These are phyloP conservation scores for Rasamsonia emersonii DNA, from an alignment of 2,329 filamentous ascomycete genomes.

Conservation along the genomic window DNA sequence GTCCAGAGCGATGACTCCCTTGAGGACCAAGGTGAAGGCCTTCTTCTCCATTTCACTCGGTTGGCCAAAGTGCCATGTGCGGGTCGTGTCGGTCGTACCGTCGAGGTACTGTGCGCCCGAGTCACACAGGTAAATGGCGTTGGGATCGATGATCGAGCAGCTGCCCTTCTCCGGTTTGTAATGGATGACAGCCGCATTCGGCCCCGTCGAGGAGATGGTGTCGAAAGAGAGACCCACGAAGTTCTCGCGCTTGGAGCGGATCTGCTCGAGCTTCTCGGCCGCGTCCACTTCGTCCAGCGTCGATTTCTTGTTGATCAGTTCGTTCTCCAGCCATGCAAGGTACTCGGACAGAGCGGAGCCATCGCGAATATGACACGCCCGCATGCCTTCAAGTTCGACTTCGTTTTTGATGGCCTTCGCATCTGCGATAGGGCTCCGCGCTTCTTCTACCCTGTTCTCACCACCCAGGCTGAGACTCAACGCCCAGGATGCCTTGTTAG, in stretches of 20 bases:
- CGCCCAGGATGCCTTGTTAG: constrained; percentile 88
- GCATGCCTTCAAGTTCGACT: constrained; percentile 83
- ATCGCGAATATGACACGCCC: constrained; percentile 85
- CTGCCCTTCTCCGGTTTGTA: constrained; percentile 80
- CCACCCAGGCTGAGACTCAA: constrained; percentile 79
- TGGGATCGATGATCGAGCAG: constrained; percentile 76
- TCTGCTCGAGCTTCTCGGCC: constrained; percentile 77
- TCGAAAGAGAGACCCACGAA: constrained; percentile 90
- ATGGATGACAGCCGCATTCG: constrained; percentile 91
- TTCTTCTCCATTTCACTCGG: constrained; percentile 77
- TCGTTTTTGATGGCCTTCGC: constrained; percentile 93
- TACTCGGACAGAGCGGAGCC: constrained; percentile 85
- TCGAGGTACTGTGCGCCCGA: constrained; percentile 95
- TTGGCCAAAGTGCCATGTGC: constrained; percentile 83
- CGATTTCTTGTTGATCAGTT: constrained; percentile 64
- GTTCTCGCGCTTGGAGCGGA: constrained; percentile 52
- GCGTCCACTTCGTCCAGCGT: constrained; percentile 78
- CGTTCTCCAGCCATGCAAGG: constrained; percentile 93
- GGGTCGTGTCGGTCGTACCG: constrained; percentile 90
- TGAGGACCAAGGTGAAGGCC: constrained; percentile 87
- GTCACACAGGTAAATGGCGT: constrained; percentile 86
- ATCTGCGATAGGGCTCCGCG: constrained; percentile 78
- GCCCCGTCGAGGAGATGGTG: constrained; percentile 89
- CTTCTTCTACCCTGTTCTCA: constrained; percentile 74
- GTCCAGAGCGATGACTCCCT: constrained; percentile 86